Base-by-base conservation (phyloP, 352 stramenopile species). In the Phytophthora multivora region DNA sequence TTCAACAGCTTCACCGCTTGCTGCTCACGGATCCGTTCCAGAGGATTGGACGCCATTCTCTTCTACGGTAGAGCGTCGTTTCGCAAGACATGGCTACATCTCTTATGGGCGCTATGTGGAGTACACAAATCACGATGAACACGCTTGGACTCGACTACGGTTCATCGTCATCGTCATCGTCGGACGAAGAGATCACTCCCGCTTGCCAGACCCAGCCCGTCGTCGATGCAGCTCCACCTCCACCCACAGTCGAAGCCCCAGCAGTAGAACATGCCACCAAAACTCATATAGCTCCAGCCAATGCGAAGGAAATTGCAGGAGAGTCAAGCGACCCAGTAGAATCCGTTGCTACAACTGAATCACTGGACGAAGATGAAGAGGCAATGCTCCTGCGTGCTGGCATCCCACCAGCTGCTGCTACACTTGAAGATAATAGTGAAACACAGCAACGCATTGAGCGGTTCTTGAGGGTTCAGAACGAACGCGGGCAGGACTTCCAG, bases 11-110 rank as follows among this genome's bases (percentile, higher is more conserved):
- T 75, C 69, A 77, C 67, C 15, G 81, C 83, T 23, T 72, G 80
- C 58, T 88, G 78, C 60, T 90, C 78, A 18, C 69, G 71, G 23
- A 91, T 68, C 15, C 80, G 76, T n/a, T 90, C 84, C n/a, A 93
- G 50, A 41, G 80, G 69, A 47, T 83, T 89, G 2, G 38, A 56
- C 19, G 66, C 35, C 54, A 51, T 58, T 6, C 19, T 15, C 30
- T 16, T 19, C 15, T 16, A 2, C 50, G 40, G 31, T 26, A 35
- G 13, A n/a, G 5, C 12, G 63, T 63, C 69, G 48, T 71, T 66
- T 78, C 61, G 47, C 23, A 28, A 7, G 12, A 59, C 11, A 60
- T 69, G 53, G 47, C 46, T 69, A 65, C 53, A 59, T 33, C 46
- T 56, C 25, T 28, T 6, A 12, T 16, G 31, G 47, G 9, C 9